Conservation (phyloP, 78 protist genomes). For the Dictyostelium firmibasis region DNA sequence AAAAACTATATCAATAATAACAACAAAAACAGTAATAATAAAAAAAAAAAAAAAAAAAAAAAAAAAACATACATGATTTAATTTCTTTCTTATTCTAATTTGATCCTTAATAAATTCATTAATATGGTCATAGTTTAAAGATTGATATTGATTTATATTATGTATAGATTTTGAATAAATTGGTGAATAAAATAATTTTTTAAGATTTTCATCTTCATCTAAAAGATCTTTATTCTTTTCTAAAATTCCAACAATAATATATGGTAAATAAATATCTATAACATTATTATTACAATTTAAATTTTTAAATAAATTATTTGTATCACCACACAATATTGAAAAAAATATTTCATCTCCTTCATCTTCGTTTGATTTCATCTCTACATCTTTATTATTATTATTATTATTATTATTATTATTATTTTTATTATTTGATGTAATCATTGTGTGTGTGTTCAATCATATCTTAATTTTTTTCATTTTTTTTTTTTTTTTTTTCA, state of each 20-base stretch:
- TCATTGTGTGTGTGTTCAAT: background rate
- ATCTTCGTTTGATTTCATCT: background rate
- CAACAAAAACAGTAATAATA: too few relatives aligned
- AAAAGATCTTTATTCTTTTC: background rate
- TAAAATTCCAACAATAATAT: background rate
- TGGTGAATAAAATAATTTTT: background rate
- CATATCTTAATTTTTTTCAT: background rate
- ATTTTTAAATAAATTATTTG: background rate
- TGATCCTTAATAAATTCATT: background rate
- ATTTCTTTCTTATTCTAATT: background rate
- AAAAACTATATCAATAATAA: too few relatives aligned
- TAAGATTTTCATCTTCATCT: background rate
- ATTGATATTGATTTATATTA: background rate
- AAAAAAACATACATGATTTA: background rate
- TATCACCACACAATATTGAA: conserved; percentile 3
- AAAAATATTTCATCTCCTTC: background rate
- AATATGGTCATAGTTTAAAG: background rate
- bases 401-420: background rate
- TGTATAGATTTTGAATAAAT: background rate
- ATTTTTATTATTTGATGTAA: background rate
- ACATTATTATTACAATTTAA: background rate
- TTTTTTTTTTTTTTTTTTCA: too few relatives aligned
- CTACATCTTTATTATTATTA: background rate
- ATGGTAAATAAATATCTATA: background rate
- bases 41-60: too few relatives aligned